Conservation (phyloP, 164 flowering plant genomes). For the Vitis rotundifolia region DNA sequence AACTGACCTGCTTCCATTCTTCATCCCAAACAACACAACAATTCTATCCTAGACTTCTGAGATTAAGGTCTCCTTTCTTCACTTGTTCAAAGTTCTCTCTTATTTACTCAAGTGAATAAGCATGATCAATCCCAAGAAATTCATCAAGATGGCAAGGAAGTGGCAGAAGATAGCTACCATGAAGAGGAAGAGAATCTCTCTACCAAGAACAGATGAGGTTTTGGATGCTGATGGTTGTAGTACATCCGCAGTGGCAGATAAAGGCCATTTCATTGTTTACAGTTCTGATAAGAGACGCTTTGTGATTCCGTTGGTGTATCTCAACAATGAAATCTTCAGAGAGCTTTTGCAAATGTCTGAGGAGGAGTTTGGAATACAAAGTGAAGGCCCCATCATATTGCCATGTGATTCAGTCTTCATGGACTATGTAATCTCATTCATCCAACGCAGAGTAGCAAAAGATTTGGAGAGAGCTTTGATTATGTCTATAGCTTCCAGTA, state of each 20-base stretch:
- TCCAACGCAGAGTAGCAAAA: neutral
- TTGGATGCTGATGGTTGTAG: neutral
- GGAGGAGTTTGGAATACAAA: constrained; percentile 21
- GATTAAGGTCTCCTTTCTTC: neutral
- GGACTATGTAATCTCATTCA: constrained; percentile 12
- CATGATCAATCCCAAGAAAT: constrained; percentile 23
- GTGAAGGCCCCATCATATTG: constrained; percentile 19
- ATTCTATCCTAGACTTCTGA: neutral
- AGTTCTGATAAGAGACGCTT: constrained; percentile 15
- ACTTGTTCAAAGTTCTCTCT: neutral
- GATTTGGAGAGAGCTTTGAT: constrained; percentile 17
- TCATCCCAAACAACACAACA: neutral
- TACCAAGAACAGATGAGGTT: neutral
- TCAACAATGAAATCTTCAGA: constrained; percentile 1
- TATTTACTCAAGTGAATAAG: neutral
- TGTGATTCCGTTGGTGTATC: constrained; percentile 17
- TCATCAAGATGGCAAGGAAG: constrained; percentile 27
- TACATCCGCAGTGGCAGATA: neutral
- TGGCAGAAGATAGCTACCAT: constrained; percentile 29
- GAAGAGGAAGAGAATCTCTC: constrained; percentile 15
- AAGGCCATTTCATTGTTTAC: constrained; percentile 21
- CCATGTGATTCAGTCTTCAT: constrained; percentile 16
- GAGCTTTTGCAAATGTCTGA: constrained; percentile 18
- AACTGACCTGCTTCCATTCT: too few species aligned
- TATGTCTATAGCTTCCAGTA: neutral